Evolutionary conservation across 306 rosid genomes (phyloP), one percentile per base, ranked within the genome.

Genomic region (Cercis canadensis): DNA sequence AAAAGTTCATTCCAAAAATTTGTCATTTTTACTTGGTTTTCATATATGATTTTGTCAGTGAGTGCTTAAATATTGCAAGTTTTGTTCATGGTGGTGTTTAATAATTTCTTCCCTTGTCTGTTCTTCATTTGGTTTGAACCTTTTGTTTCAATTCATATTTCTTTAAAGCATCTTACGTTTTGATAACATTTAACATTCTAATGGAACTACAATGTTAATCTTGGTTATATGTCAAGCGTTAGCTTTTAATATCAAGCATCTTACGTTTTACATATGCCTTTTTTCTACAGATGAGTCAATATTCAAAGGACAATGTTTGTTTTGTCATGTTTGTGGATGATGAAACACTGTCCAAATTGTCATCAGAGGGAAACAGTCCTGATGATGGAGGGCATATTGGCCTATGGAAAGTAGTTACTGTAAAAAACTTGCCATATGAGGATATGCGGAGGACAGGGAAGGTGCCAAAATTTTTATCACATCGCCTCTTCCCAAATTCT

Each of bases 371-470:
- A 72, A 79, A 74, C 73, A 46, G 57, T 84, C 97, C 96, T 68
- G 88, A 88, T 81, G 85, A 81, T 18, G 63, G 65, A 43, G 97
- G 98, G 81, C 34, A 65, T 49, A 57, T 92, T 65, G 98, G 98
- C 70, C 69, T 90, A 34, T 92, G 98, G 98, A 92, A 78, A 83
- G 51, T 90, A 21, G 83, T 90, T 73, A 54, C 87, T 36, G 97
- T 88, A 40, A 84, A 78, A 67, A 92, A 82, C 71, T 87, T 90
- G 75, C 98, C 96, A 21, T 92, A 83, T 73, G 75, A 79, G 40
- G 97, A 92, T 82, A 88, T 92, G 98, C 85, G 98, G 57, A 88
- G 96, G 86, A 88, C 96, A 12, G 98, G 98, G 77, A 93, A 92
- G 89, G 97, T 92, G 83, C 98, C 98, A 8, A 92, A 92, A 74